Base-by-base conservation (phyloP, 179 eudicot species). In the Spinacia oleracea region DNA sequence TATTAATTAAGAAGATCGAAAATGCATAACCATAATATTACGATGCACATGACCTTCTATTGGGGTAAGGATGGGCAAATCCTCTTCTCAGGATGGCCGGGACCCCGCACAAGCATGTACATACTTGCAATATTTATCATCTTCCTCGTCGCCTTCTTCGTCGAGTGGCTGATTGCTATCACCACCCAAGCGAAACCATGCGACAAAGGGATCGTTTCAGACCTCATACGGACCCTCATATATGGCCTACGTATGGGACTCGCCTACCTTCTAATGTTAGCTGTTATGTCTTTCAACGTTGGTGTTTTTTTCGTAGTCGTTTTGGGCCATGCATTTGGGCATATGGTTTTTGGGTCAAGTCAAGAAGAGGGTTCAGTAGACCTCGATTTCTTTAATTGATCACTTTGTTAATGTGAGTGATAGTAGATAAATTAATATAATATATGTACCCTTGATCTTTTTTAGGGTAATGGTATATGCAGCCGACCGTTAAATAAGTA, bases 251-350 rank as follows among this genome's bases (percentile, higher is more conserved):
- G 90, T 70, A 82, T 89, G 31, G 93, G 85, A 1, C 74, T 90
- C 27, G 91, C 87, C 9, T 90, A 90, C 70, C 12, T 90, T 76
- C 84, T 87, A 10, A 90, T 90, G 93, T 82, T 89, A n/a, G 84
- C 89, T 1, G 87, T 89, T 65, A 90, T 90, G 93, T 88, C 91
- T n/a, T 87, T 86, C 72, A 89, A 89, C 53, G 80, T 69, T 25
- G 91, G 91, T 27, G 81, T 90, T 14, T 82, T 88, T 12, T 18
- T 90, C 1, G 87, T 73, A 9, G 90, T 89, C 0, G 78, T 89
- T 27, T 82, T 77, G 1, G 93, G 91, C 9, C 88, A 88, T 60
- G 82, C 84, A 0, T 18, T 83, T 0, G 93, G 91, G 38, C 87
- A 85, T 21, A 42, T 73, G 75, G 12, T 58, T 21, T 75, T 75